These are phyloP conservation scores for Rhexocercosporidium sp. DNA, from an alignment of 2,329 filamentous ascomycete species.

Conservation along the genomic window DNA sequence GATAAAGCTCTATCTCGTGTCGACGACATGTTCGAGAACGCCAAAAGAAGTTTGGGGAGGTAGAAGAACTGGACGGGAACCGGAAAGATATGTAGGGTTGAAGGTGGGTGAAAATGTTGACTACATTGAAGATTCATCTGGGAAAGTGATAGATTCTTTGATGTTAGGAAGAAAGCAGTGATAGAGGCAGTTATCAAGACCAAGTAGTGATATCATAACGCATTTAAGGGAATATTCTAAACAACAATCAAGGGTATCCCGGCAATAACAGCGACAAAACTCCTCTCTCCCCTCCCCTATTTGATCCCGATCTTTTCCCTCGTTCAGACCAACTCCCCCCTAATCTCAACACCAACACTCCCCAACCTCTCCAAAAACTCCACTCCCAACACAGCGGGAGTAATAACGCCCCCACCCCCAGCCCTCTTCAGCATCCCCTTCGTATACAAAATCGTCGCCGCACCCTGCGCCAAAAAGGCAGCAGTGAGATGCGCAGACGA, in stretches of 20 bases:
- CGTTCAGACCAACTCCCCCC: slow-evolving; percentile 12
- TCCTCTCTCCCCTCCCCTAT: not conserved
- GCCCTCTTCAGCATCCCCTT: not conserved
- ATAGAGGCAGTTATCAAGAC: not conserved
- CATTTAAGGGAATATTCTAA: not conserved
- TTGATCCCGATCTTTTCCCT: too few relatives aligned
- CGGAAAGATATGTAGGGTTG: too few relatives aligned
- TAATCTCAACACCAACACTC: slow-evolving; percentile 11
- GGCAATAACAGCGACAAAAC: not conserved
- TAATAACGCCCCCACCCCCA: slow-evolving; percentile 12
- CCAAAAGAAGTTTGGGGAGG: too few relatives aligned
- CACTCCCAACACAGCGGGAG: slow-evolving; percentile 8
- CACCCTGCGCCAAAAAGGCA: slow-evolving; percentile 14
- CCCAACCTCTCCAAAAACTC: slow-evolving; percentile 8
- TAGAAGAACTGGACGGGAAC: too few relatives aligned
- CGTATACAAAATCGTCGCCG: slow-evolving; percentile 8
- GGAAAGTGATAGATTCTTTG: not conserved
- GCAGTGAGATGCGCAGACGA: not conserved
- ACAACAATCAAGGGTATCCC: not conserved
- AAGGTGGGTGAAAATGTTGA: too few relatives aligned
- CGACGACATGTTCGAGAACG: too few relatives aligned
- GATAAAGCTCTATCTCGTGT: too few relatives aligned
- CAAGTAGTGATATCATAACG: not conserved
- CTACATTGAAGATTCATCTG: too few relatives aligned
- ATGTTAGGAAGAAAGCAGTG: not conserved